These are phyloP conservation scores for Wickerhamiella lipophila DNA, from an alignment of 805 yeast species.

Conservation along the genomic window DNA sequence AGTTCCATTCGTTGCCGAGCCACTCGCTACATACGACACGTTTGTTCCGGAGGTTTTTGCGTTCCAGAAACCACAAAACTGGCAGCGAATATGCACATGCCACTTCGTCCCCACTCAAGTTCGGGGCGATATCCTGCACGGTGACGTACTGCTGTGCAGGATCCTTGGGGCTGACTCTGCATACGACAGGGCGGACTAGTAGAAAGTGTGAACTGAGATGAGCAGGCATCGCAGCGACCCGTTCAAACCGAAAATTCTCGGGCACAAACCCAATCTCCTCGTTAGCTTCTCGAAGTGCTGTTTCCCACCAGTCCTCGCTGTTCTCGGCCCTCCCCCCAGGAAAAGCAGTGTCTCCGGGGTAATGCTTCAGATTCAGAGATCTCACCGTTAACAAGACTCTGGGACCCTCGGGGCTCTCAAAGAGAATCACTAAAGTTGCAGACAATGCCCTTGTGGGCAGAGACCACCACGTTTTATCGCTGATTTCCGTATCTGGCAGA, in stretches of 20 bases:
- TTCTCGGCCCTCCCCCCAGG: constrained; percentile 13
- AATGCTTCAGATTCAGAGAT: constrained; percentile 1
- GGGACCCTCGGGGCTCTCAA: constrained; percentile 6
- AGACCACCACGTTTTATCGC: constrained; percentile 11
- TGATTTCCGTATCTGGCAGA: background rate
- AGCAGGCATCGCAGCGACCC: constrained; percentile 11
- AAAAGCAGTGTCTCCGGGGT: constrained; percentile 13
- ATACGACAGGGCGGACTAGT: constrained; percentile 11
- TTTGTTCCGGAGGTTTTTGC: background rate
- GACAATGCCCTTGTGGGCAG: constrained; percentile 2
- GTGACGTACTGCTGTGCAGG: constrained; percentile 6
- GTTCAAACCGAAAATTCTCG: background rate
- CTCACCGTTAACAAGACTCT: constrained; percentile 12
- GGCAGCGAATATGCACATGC: constrained; percentile 12
- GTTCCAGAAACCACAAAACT: constrained; percentile 6
- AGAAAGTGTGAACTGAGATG: constrained; percentile 12
- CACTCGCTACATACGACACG: background rate
- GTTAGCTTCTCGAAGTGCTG: constrained; percentile 12
- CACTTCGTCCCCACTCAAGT: constrained; percentile 12
- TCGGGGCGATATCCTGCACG: constrained; percentile 13
- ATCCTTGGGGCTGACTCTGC: constrained; percentile 2
- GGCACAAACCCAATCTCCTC: constrained; percentile 14
- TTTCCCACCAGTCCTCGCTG: constrained; percentile 14
- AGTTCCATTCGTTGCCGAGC: constrained; percentile 12
- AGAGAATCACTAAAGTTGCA: constrained; percentile 13